A percentile compares a stretch with the other conserved stretches of the same genome.
These are phyloP conservation scores for Tulasnella sp. DNA, from an alignment of 768 basidiomycete genomes.

Conservation along the genomic window DNA sequence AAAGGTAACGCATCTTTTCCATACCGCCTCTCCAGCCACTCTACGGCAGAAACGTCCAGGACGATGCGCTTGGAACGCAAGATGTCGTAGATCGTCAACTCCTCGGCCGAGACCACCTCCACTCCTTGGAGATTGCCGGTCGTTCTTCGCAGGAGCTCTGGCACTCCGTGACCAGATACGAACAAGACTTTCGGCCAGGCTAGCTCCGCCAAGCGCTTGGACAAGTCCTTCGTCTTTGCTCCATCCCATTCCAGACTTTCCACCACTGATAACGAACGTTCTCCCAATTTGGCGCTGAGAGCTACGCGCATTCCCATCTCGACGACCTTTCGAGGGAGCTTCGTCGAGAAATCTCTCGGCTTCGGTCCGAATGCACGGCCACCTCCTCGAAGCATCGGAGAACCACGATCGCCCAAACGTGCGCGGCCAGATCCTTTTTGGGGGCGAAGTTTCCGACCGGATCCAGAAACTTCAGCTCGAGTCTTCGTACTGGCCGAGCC, in stretches of 20 bases:
- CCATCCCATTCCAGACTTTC: slow-evolving; percentile 61
- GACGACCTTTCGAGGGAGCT: slow-evolving; percentile 86
- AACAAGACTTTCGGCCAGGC: slow-evolving; percentile 69
- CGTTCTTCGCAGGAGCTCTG: slow-evolving; percentile 50
- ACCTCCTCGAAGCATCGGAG: slow-evolving; percentile 83
- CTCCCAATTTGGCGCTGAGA: slow-evolving; percentile 71
- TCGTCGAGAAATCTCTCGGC: slow-evolving; percentile 85
- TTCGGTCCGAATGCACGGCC: slow-evolving; percentile 88
- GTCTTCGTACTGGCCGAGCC: slow-evolving; percentile 89
- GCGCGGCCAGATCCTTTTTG: slow-evolving; percentile 92
- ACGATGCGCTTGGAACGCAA: slow-evolving; percentile 77
- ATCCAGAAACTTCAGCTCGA: slow-evolving; percentile 81
- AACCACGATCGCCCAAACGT: slow-evolving; percentile 80
- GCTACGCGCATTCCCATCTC: slow-evolving; percentile 91
- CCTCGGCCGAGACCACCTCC: slow-evolving; percentile 52
- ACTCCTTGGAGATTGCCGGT: slow-evolving; percentile 66
- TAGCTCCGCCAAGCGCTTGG: slow-evolving; percentile 51
- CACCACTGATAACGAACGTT: slow-evolving; percentile 68
- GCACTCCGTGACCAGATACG: slow-evolving; percentile 50
- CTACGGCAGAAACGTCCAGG: slow-evolving; percentile 75
- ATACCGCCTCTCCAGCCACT: slow-evolving; percentile 60
- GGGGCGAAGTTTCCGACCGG: slow-evolving; percentile 76
- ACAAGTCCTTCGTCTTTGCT: slow-evolving; percentile 62
- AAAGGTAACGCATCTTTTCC: slow-evolving; percentile 34
- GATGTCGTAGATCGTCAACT: slow-evolving; percentile 73